Conservation (phyloP, 1,139 yeast genomes). For the Kurtzmaniella quercitrusa region DNA sequence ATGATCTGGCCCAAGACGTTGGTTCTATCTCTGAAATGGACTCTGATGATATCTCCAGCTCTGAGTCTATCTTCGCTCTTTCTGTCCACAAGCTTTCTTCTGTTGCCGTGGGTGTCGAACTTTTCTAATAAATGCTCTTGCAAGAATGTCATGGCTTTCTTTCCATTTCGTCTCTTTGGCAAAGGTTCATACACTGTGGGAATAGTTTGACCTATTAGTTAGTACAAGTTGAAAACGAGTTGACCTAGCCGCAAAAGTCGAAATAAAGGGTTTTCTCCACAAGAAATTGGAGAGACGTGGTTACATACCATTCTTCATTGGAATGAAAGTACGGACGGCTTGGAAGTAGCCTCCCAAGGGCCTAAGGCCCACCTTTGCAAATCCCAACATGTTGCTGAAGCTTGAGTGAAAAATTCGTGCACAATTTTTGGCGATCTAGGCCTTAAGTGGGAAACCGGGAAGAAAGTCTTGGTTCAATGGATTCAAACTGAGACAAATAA, state of each 20-base stretch:
- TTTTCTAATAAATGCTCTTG: conserved; percentile 47
- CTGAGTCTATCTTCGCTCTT: conserved; percentile 45
- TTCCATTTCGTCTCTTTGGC: conserved; percentile 48
- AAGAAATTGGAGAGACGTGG: too few relatives aligned
- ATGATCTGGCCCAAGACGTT: conserved; percentile 73
- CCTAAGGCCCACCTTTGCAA: conserved; percentile 10
- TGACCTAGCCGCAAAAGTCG: too few relatives aligned
- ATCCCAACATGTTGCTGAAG: conserved; percentile 4
- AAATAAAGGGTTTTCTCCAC: too few relatives aligned
- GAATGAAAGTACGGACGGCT: conserved; percentile 18
- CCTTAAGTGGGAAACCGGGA: conserved; percentile 12
- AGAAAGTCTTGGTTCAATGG: background rate
- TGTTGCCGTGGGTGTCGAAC: conserved; percentile 71
- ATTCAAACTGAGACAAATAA: background rate
- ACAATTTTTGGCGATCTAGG: background rate
- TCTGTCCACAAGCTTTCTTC: conserved; percentile 57
- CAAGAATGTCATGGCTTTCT: conserved; percentile 42
- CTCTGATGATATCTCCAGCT: conserved; percentile 79
- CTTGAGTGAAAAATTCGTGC: background rate
- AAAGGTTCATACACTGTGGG: conserved; percentile 51
- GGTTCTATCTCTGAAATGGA: conserved; percentile 65
- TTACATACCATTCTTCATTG: conserved; percentile 19
- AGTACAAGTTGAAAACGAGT: conserved; percentile 11
- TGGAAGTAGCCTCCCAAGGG: conserved; percentile 10
- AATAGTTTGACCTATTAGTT: conserved; percentile 11